A percentile compares a stretch with the other conserved stretches of the same genome.
Conservation (phyloP, 2,329 filamentous ascomycete species). For the Salinomyces thailandicus region DNA sequence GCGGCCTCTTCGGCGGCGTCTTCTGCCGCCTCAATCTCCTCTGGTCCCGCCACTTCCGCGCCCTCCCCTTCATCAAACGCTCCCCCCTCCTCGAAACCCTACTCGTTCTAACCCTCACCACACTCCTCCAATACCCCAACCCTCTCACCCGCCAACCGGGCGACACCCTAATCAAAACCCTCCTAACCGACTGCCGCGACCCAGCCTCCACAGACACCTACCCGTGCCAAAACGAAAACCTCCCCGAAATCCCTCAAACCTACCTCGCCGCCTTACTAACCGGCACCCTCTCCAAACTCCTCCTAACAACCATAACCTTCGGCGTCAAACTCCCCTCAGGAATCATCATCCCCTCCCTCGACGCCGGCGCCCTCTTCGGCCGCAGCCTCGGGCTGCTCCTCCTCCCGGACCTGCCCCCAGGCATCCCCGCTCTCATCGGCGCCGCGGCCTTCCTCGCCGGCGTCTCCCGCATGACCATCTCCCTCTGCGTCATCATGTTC, state of each 20-base stretch:
- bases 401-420: constrained; percentile 40
- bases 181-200: constrained; percentile 45
- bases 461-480: constrained; percentile 49
- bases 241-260: constrained; percentile 21
- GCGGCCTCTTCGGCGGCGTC: constrained; percentile 49
- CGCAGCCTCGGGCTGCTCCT: constrained; percentile 41
- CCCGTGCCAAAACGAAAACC: constrained; percentile 43
- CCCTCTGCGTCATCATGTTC: constrained; percentile 51
- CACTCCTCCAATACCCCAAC: constrained; percentile 47
- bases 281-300: constrained; percentile 44
- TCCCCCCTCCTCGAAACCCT: constrained; percentile 47
- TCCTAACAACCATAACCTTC: constrained; percentile 49
- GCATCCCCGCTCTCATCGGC: constrained; percentile 53
- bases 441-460: constrained; percentile 49
- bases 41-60: constrained; percentile 47
- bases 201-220: constrained; percentile 29
- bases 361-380: constrained; percentile 49
- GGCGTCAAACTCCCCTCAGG: constrained; percentile 51
- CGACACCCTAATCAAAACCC: constrained; percentile 46
- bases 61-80: constrained; percentile 42
- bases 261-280: constrained; percentile 45
- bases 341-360: constrained; percentile 50
- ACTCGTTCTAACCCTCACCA: constrained; percentile 44
- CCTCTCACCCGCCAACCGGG: constrained; percentile 45
- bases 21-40: constrained; percentile 50